These are phyloP conservation scores for Pestalotiopsis sp. DNA, from an alignment of 2,329 filamentous ascomycete species.

Conservation along the genomic window DNA sequence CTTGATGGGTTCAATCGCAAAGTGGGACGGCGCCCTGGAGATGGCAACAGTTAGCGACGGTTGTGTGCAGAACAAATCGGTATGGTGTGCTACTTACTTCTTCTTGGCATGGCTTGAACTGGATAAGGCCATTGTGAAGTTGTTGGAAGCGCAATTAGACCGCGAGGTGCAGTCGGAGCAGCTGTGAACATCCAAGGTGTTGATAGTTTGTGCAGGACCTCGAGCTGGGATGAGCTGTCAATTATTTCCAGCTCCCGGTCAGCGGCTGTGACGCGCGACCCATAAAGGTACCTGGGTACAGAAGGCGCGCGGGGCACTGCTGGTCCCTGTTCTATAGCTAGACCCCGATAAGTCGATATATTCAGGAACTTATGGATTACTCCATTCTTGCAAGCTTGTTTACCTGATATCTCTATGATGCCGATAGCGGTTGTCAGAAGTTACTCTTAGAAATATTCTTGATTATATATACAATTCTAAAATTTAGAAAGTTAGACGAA, in stretches of 20 bases:
- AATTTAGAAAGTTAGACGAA: too few relatives aligned
- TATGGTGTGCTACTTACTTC: constrained; percentile 21
- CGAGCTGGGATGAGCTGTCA: background rate
- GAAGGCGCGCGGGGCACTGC: background rate
- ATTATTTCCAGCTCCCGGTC: background rate
- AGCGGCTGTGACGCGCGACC: background rate
- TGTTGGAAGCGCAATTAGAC: background rate
- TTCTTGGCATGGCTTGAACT: constrained; percentile 31
- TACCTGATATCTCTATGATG: too few relatives aligned
- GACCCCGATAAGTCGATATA: background rate
- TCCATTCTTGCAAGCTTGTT: too few relatives aligned
- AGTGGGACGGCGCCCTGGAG: constrained; percentile 52
- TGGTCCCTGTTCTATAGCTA: background rate
- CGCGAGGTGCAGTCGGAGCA: background rate
- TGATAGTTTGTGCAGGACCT: background rate
- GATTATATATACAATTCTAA: too few relatives aligned
- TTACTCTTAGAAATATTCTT: too few relatives aligned
- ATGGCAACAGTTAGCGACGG: background rate
- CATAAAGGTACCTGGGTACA: background rate
- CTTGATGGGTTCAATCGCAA: constrained; percentile 70
- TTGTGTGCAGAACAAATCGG: background rate
- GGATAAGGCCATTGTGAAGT: constrained; percentile 13
- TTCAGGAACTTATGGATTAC: too few relatives aligned
- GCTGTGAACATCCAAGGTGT: constrained; percentile 7
- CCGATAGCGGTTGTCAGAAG: too few relatives aligned